Evolutionary conservation across 306 rosid species (phyloP).

Genomic region (Citrullus colocynthis): DNA sequence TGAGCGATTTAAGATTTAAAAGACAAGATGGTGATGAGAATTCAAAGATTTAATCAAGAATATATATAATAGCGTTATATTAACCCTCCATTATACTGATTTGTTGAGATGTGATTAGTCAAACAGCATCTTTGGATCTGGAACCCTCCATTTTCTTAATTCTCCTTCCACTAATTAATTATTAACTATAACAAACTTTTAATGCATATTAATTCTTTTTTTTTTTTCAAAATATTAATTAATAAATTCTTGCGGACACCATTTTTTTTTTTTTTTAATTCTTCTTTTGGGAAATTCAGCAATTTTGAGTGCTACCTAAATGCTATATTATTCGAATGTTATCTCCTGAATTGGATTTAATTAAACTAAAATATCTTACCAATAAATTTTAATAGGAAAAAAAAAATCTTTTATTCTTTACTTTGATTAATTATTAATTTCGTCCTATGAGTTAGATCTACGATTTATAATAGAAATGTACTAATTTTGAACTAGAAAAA

Average conservation of each 20-base stretch:
- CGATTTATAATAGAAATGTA: too few species aligned
- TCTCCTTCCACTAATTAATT: background rate
- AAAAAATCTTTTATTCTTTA: background rate
- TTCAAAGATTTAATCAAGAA: background rate
- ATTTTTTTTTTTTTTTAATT: background rate
- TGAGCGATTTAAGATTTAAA: background rate
- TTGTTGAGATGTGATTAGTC: background rate
- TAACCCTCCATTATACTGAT: background rate
- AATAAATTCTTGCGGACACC: background rate
- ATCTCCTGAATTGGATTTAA: background rate
- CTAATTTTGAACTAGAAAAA: too few species aligned
- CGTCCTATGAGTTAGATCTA: too few species aligned
- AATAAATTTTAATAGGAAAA: background rate
- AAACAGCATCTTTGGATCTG: background rate
- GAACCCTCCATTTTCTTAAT: background rate
- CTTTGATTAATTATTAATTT: too few species aligned
- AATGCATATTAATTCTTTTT: background rate
- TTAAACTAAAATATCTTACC: background rate
- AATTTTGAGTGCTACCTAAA: background rate
- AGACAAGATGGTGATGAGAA: background rate
- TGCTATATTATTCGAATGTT: background rate
- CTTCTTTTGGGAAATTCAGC: background rate
- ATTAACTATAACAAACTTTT: background rate
- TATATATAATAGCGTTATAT: background rate
- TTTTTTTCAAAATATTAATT: background rate